Conservation (phyloP, 202 grass and related monocot species). For the Cymbopogon flexuosus region DNA sequence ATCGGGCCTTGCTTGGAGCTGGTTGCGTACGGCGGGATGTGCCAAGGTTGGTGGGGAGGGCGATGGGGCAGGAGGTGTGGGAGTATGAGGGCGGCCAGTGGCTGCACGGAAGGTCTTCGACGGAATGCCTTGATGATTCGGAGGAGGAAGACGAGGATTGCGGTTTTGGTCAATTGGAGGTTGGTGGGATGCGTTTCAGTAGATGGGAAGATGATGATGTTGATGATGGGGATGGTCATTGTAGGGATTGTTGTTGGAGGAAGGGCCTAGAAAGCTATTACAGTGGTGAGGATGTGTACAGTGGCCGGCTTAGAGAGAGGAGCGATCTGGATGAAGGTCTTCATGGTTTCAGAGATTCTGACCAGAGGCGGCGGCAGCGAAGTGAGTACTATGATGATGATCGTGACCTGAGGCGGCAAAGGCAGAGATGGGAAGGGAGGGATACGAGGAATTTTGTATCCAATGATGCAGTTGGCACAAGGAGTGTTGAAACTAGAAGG, state of each 20-base stretch:
- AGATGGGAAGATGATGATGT: conserved; percentile 39
- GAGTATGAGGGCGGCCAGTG: conserved; percentile 43
- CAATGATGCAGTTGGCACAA: conserved; percentile 19
- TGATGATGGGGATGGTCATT: conserved; percentile 8
- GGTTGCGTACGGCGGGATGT: neutral
- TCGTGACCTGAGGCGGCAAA: conserved; percentile 11
- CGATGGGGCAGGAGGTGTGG: conserved; percentile 38
- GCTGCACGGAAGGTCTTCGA: conserved; percentile 45
- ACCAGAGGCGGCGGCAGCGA: conserved; percentile 21
- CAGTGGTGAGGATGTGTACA: conserved; percentile 33
- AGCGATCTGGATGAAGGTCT: conserved; percentile 17
- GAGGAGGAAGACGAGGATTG: conserved; percentile 41
- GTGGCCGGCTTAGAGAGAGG: conserved; percentile 20
- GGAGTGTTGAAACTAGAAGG: conserved; percentile 19
- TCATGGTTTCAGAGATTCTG: conserved; percentile 31
- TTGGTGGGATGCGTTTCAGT: conserved; percentile 3
- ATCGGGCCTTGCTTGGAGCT: neutral
- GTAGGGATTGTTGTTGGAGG: conserved; percentile 32
- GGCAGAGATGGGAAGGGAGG: conserved; percentile 24
- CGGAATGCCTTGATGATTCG: conserved; percentile 32
- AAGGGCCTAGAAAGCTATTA: conserved; percentile 26
- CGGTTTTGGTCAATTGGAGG: conserved; percentile 14
- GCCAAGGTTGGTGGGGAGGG: conserved; percentile 31
- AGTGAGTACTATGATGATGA: conserved; percentile 32
- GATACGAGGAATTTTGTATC: conserved; percentile 25